Percentiles rank a stretch among this genome's conserved stretches.
phyloP scores from a whole-genome alignment of 78 protist genomes.

The Parvularia atlantis region DNA sequence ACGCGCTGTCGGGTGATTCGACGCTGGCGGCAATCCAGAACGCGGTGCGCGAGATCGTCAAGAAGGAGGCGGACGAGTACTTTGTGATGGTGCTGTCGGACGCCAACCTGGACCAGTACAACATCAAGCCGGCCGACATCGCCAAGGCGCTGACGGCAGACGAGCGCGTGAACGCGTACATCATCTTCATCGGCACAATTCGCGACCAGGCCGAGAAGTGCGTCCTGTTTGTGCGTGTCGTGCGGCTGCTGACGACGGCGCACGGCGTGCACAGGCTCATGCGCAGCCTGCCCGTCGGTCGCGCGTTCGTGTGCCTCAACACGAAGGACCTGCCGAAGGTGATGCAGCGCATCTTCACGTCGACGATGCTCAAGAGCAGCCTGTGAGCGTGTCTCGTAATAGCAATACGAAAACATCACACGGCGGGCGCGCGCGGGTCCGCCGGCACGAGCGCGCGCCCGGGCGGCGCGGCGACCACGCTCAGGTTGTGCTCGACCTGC shows the following conservation, averaged over 20 bases:
- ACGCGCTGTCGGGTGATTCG: constrained; percentile 48
- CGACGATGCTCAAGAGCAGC: constrained; percentile 22
- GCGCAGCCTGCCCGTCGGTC: constrained; percentile 32
- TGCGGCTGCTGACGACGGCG: neutral
- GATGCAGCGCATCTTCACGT: constrained; percentile 27
- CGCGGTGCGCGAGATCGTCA: constrained; percentile 19
- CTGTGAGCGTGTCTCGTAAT: too few species aligned
- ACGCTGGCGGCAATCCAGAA: constrained; percentile 28
- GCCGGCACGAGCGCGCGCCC: too few species aligned
- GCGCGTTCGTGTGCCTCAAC: constrained; percentile 46
- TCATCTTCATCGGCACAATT: constrained; percentile 37
- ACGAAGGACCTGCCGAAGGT: constrained; percentile 36
- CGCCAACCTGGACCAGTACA: constrained; percentile 60
- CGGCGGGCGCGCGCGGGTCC: too few species aligned
- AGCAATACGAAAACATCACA: too few species aligned
- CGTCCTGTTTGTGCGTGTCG: neutral
- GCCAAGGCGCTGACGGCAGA: neutral
- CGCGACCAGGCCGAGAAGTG: constrained; percentile 17
- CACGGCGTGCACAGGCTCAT: neutral
- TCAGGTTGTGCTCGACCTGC: too few species aligned
- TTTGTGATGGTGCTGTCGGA: constrained; percentile 53
- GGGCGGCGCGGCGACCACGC: too few species aligned
- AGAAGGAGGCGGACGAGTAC: constrained; percentile 29
- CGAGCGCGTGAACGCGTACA: constrained; percentile 31
- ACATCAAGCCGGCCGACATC: constrained; percentile 4